Evolutionary conservation across 1,139 yeast species (phyloP).

Genomic region (Saccharomyces hybrid): DNA sequence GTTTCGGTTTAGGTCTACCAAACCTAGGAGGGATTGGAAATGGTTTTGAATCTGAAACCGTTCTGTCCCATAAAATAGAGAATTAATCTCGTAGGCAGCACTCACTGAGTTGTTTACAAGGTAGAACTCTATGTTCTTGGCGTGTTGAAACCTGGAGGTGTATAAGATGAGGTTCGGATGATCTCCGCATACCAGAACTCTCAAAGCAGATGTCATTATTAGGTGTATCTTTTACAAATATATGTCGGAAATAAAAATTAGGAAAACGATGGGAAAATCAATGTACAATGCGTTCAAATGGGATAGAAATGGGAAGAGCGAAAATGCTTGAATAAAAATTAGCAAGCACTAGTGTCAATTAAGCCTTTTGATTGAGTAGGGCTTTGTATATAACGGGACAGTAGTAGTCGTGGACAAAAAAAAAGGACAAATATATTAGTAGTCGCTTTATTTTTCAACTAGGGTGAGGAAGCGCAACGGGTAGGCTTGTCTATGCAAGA

Average conservation of each 20-base stretch:
- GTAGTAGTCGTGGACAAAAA: background rate
- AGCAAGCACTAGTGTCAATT: background rate
- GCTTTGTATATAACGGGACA: background rate
- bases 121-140: constrained; percentile 23
- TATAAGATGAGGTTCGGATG: constrained; percentile 27
- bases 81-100: constrained; percentile 15
- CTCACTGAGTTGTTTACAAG: constrained; percentile 24
- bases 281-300: background rate
- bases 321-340: background rate
- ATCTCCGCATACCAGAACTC: constrained; percentile 26
- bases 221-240: background rate
- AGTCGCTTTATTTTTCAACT: background rate
- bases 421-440: background rate
- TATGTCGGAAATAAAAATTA: background rate
- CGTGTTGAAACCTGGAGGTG: constrained; percentile 26
- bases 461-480: background rate
- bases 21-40: constrained; percentile 16
- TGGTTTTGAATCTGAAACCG: constrained; percentile 19
- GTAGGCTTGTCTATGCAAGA: background rate
- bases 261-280: background rate
- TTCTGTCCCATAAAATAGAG: constrained; percentile 21
- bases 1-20: constrained; percentile 11
- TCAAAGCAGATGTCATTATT: constrained; percentile 7
- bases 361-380: background rate
- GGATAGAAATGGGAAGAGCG: background rate